These are phyloP conservation scores for Rhododendron kiyosumense DNA, from an alignment of 148 eudicot species.

Conservation along the genomic window DNA sequence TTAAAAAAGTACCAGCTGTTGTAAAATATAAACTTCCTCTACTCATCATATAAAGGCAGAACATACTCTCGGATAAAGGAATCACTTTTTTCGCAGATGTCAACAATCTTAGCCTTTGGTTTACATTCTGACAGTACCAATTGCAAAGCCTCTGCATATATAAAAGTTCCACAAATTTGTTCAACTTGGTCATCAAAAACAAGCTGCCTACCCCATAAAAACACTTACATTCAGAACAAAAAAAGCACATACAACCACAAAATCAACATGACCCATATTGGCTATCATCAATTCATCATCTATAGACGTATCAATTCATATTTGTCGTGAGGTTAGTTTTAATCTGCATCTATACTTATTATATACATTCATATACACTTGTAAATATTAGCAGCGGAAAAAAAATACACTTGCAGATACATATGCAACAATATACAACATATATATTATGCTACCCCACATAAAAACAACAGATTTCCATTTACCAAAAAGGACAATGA, in stretches of 20 bases:
- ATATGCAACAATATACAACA: neutral
- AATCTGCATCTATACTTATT: neutral
- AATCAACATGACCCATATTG: neutral
- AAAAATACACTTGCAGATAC: neutral
- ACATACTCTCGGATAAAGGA: slow-evolving; percentile 56
- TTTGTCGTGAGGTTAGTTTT: too few relatives aligned
- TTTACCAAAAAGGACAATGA: neutral
- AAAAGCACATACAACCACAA: neutral
- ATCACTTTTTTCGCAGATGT: slow-evolving; percentile 82
- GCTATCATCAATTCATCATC: neutral
- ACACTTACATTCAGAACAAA: neutral
- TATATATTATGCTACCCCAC: neutral
- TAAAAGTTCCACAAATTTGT: neutral
- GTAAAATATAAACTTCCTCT: neutral
- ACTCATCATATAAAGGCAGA: neutral
- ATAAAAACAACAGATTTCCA: neutral
- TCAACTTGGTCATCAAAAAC: neutral
- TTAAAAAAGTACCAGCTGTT: neutral
- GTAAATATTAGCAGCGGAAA: too few relatives aligned
- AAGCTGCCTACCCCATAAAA: neutral
- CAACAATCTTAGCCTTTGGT: slow-evolving; percentile 82
- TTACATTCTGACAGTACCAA: slow-evolving; percentile 76
- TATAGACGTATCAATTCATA: neutral
- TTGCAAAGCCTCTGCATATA: slow-evolving; percentile 74
- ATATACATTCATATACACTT: neutral